Base-by-base conservation (phyloP, 2,329 filamentous ascomycete genomes). In the Leptoxyphium fumago region DNA sequence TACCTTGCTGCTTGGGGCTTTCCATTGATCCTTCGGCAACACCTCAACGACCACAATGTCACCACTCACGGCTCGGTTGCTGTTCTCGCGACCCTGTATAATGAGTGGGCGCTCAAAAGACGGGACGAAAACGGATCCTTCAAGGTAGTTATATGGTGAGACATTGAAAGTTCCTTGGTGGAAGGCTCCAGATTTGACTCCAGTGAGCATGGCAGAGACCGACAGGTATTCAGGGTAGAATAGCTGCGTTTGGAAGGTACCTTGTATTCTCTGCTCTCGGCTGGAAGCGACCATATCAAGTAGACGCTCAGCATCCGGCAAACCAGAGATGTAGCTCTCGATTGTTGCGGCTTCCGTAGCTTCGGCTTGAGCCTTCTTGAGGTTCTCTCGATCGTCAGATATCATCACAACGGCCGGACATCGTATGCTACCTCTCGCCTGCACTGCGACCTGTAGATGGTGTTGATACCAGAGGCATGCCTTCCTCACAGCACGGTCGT, bases 131-230 rank as follows among this genome's bases (percentile, higher is more conserved):
- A 96, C 83, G 1, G 86, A 87, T 1, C 86, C 91, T 62, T 98
- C 91, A 10, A 98, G 72, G 55, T 96, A 98, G 67, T 98, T 98
- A 71, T 96, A 98, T 1, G 86, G 85, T 7, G 91, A 96, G 26
- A 96, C 86, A 58, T 88, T 94, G 69, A 95, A 98, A 18, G 84
- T 80, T 6, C 91, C 91, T 64, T 98, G 89, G 61, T 98, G 91
- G 55, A 98, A 69, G 43, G 86, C 78, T 4, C 88, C 87, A 42
- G 78, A 79, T 67, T 93, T 93, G 45, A 95, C 74, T 1, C 88
- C 89, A 5, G 91, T 98, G 75, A 88, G 86, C 77, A 96, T 83
- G 63, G 82, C 93, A 5, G 89, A 95, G 61, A 91, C 71, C 8
- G 82, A 84, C 54, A 80, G 84, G 60, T 96, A 88, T 58, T 96